Evolutionary conservation across 1,139 yeast species (phyloP).

Genomic region (Pichia norvegensis): DNA sequence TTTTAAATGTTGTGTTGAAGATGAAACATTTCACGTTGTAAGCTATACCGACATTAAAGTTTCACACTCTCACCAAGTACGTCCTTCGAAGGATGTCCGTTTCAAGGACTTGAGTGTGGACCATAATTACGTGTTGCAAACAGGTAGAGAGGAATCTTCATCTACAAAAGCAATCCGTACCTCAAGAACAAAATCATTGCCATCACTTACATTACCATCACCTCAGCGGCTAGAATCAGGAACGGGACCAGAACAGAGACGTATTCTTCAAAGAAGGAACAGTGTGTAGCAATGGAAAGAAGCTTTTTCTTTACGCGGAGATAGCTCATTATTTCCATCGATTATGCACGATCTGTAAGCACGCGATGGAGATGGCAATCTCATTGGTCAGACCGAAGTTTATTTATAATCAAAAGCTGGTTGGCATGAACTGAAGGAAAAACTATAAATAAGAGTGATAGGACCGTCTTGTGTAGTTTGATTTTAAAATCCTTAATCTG

Average conservation of each 20-base stretch:
- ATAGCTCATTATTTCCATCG: no score
- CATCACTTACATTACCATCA: neutral
- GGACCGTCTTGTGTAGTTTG: no score
- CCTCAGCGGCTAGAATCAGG: neutral
- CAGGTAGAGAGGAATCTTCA: neutral
- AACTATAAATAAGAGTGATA: no score
- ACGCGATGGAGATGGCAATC: no score
- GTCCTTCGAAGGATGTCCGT: slow-evolving; percentile 36
- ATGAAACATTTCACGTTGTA: slow-evolving; percentile 48
- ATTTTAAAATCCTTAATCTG: no score
- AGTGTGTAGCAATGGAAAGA: no score
- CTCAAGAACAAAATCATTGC: neutral
- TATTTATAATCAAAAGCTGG: no score
- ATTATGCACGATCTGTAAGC: no score
- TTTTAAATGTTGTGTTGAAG: slow-evolving; percentile 44
- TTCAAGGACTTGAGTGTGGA: slow-evolving; percentile 31
- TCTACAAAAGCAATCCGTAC: neutral
- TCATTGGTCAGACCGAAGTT: no score
- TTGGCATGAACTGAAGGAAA: no score
- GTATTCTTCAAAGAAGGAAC: neutral
- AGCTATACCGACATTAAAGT: slow-evolving; percentile 34
- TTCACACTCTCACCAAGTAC: slow-evolving; percentile 8
- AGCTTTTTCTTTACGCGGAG: neutral
- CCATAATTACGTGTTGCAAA: neutral
- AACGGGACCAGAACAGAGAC: neutral